Evolutionary conservation across 2,329 filamentous ascomycete species (phyloP).

Genomic region (Botrytis squamosa): DNA sequence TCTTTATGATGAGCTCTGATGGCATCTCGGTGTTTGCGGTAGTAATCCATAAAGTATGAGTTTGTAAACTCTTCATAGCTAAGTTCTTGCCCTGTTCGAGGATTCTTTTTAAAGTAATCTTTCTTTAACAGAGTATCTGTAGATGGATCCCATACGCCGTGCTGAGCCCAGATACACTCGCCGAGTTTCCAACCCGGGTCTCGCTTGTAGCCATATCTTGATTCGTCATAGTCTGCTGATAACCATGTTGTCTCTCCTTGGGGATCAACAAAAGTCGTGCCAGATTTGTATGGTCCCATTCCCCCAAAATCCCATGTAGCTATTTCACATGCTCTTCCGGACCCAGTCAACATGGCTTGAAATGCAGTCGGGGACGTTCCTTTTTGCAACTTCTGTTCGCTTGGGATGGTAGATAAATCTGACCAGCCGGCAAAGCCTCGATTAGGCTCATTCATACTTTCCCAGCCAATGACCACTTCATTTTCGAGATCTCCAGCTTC

Average conservation of each 20-base stretch:
- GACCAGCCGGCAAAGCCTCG: conserved; percentile 80
- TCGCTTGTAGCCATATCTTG: conserved; percentile 84
- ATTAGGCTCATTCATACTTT: conserved; percentile 94
- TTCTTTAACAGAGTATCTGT: conserved; percentile 76
- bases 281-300: conserved; percentile 88
- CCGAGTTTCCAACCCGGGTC: conserved; percentile 87
- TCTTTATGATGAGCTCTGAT: conserved; percentile 75
- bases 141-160: conserved; percentile 87
- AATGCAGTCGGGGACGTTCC: conserved; percentile 91
- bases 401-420: conserved; percentile 78
- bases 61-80: conserved; percentile 88
- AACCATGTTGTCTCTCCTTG: conserved; percentile 85
- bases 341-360: conserved; percentile 90
- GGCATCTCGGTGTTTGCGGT: conserved; percentile 70
- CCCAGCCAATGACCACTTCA: conserved; percentile 89
- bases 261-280: conserved; percentile 79
- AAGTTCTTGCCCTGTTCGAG: conserved; percentile 68
- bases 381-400: conserved; percentile 87
- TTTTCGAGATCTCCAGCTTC: conserved; percentile 88
- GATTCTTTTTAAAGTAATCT: conserved; percentile 83
- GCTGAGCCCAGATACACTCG: conserved; percentile 95
- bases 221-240: conserved; percentile 77
- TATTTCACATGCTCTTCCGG: conserved; percentile 84
- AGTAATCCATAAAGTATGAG: conserved; percentile 86
- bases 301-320: conserved; percentile 92